Percentiles rank a stretch among this genome's conserved stretches.
Evolutionary conservation across 2,329 filamentous ascomycete genomes (phyloP).

Genomic region (Hymenoscyphus fructigenus): DNA sequence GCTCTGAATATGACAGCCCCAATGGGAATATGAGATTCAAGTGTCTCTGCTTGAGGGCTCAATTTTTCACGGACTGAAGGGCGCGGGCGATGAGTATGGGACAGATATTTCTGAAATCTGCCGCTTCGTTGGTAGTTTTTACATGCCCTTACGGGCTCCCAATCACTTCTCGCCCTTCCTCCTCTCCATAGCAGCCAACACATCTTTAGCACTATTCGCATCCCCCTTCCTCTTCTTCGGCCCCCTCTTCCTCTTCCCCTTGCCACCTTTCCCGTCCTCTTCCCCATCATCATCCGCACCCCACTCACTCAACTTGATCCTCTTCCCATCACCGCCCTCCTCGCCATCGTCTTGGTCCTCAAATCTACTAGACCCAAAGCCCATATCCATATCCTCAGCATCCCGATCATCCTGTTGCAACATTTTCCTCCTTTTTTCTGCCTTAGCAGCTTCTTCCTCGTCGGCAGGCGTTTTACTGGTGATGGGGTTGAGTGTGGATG

Average conservation of each 20-base stretch:
- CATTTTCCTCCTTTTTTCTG: constrained; percentile 71
- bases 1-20: no score
- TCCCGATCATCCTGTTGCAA: constrained; percentile 74
- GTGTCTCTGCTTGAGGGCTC: no score
- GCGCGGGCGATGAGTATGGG: no score
- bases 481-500: constrained; percentile 61
- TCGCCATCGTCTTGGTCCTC: constrained; percentile 87
- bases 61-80: no score
- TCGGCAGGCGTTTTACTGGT: constrained; percentile 37
- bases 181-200: constrained; percentile 72
- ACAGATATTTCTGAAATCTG: no score
- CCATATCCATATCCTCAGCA: constrained; percentile 88
- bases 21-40: no score
- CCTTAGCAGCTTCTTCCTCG: constrained; percentile 53
- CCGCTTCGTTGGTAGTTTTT: no score
- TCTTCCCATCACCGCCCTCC: constrained; percentile 65
- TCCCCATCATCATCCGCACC: constrained; percentile 52
- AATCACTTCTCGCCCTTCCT: constrained; percentile 26
- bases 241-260: constrained; percentile 65
- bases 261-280: constrained; percentile 43
- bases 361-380: constrained; percentile 84
- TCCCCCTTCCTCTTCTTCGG: constrained; percentile 77
- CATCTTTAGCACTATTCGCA: constrained; percentile 75
- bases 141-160: background rate
- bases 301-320: constrained; percentile 69